Evolutionary conservation across 805 yeast genomes (phyloP), one percentile per base, ranked within the genome.

Genomic region (Sugiyamaella chiloensis): DNA sequence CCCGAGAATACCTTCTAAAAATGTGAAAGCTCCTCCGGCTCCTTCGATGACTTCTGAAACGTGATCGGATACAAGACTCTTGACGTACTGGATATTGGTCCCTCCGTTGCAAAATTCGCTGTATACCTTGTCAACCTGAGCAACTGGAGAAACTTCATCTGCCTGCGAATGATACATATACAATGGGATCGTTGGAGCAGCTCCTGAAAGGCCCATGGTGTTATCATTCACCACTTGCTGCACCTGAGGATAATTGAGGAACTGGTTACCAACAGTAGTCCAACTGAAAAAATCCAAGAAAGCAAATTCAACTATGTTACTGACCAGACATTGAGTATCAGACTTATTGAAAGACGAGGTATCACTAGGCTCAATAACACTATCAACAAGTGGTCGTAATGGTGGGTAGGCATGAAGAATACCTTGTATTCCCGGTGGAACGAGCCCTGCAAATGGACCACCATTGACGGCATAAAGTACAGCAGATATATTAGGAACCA

Each of bases 371-470:
- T 34, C 19, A 12, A 34, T 5, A 16, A 19, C 20, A 12, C 19
- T 12, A 16, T 19, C 14, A 12, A 34, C 19, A 12, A 34, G 26
- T n/a, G 16, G 16, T 30, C 36, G 12, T 3, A 30, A 5, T 24
- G 53, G 58, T 9, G 59, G 56, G 52, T 62, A 63, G 44, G 54
- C 63, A 4, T 48, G 43, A 9, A 54, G 51, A 32, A 63, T 40
- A 9, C 68, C 68, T 7, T 46, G 40, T 23, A 64, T 46, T n/a
- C 63, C 64, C 2, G 57, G 47, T 3, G 54, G 51, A 6, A 54
- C 50, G 16, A 59, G 49, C 14, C 61, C 65, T 3, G 62, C 52
- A 24, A 50, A 52, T 5, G 57, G 52, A 4, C 58, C 54, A 8
- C 45, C 47, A 46, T 59, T 58, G 31, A 52, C 54, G 7, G 19